Conservation (phyloP, 2,329 filamentous ascomycete genomes). For the Fragosphaeria purpurea region DNA sequence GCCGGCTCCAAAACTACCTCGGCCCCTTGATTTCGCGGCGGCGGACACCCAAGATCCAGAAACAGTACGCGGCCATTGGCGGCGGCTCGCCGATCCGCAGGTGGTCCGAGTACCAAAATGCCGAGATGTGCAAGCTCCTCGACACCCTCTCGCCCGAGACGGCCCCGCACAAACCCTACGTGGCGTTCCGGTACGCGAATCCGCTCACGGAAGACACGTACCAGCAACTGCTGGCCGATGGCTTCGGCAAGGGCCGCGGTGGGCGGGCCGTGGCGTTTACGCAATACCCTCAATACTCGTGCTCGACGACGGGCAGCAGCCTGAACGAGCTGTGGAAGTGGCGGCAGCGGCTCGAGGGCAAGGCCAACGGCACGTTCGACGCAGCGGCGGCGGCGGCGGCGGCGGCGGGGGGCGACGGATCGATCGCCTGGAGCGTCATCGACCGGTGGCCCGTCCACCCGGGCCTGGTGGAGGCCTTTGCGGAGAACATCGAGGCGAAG, state of each 20-base stretch:
- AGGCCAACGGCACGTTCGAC: conserved; percentile 22
- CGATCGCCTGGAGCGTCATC: conserved; percentile 93
- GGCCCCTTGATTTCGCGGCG: conserved; percentile 78
- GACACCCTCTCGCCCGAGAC: conserved; percentile 86
- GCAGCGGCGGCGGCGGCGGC: conserved; percentile 33
- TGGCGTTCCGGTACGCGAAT: conserved; percentile 90
- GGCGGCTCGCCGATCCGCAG: conserved; percentile 96
- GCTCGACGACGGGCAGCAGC: conserved; percentile 91
- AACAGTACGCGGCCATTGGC: conserved; percentile 91
- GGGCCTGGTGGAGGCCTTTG: conserved; percentile 85
- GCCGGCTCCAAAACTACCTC: conserved; percentile 80
- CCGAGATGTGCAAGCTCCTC: conserved; percentile 94
- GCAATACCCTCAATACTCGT: conserved; percentile 97
- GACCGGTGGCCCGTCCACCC: conserved; percentile 93
- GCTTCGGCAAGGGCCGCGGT: conserved; percentile 82
- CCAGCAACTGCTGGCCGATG: conserved; percentile 68
- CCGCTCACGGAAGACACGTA: conserved; percentile 96
- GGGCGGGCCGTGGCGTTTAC: conserved; percentile 93
- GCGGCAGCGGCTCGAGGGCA: conserved; percentile 78
- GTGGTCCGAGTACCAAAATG: conserved; percentile 91
- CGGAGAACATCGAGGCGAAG: conserved; percentile 80
- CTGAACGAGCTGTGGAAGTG: conserved; percentile 98
- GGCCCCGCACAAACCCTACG: conserved; percentile 93
- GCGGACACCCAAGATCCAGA: conserved; percentile 89
- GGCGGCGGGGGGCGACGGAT: conserved; percentile 38